Conservation (phyloP, 139 green algal species). For the Chlorella ohadii region DNA sequence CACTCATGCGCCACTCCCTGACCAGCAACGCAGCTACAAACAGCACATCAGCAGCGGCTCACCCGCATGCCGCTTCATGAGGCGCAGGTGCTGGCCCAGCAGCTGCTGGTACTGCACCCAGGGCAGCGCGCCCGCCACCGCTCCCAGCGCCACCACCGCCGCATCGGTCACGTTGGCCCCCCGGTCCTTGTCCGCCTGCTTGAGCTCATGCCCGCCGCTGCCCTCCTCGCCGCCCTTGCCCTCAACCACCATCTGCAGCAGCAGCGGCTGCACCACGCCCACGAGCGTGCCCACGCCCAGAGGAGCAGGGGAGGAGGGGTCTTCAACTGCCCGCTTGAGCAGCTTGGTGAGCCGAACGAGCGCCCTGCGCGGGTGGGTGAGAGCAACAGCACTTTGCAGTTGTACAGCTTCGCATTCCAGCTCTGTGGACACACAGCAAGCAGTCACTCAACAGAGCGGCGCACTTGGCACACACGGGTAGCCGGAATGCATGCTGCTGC, state of each 20-base stretch:
- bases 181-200: constrained; percentile 59
- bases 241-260: constrained; percentile 77
- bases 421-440: too few relatives aligned
- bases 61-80: constrained; percentile 55
- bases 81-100: constrained; percentile 62
- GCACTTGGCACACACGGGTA: too few relatives aligned
- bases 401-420: too few relatives aligned
- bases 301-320: background rate
- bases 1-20: too few relatives aligned
- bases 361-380: constrained; percentile 8
- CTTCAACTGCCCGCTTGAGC: background rate
- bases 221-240: constrained; percentile 32
- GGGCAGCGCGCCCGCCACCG: constrained; percentile 60
- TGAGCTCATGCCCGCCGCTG: constrained; percentile 53
- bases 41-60: background rate
- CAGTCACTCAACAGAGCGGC: too few relatives aligned
- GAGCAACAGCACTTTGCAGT: too few relatives aligned
- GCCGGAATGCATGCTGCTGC: too few relatives aligned
- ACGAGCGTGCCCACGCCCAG: constrained; percentile 50
- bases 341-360: constrained; percentile 26
- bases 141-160: constrained; percentile 71
- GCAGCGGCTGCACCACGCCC: constrained; percentile 73
- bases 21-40: too few relatives aligned
- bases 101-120: constrained; percentile 84
- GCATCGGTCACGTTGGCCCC: constrained; percentile 76